These are phyloP conservation scores for Salix dunnii DNA, from an alignment of 345 rosid genomes.

Conservation along the genomic window DNA sequence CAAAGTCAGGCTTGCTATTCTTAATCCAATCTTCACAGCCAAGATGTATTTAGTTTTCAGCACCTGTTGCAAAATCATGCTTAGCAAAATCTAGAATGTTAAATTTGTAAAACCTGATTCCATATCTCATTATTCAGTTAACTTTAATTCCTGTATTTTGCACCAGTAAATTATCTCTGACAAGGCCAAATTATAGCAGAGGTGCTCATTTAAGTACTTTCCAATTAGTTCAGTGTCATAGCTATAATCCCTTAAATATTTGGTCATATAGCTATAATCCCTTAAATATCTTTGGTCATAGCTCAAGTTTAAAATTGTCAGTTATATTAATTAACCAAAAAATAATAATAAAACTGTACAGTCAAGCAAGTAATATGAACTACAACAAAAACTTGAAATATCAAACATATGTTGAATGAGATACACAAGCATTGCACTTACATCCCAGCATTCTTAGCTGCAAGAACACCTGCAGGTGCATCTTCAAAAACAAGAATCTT, in stretches of 20 bases:
- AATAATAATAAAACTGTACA: background rate
- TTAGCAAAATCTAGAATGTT: no score
- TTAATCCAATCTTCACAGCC: no score
- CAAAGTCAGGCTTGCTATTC: no score
- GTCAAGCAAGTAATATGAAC: background rate
- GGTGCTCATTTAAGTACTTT: background rate
- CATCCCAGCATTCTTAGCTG: constrained; percentile 93
- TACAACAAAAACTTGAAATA: background rate
- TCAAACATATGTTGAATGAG: constrained; percentile 1
- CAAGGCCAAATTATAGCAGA: background rate
- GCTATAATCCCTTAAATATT: background rate
- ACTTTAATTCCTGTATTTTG: no score
- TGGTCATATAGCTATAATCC: background rate
- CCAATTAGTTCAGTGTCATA: background rate
- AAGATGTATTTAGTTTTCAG: no score
- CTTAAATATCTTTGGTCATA: background rate
- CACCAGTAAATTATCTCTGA: background rate
- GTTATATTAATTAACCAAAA: background rate
- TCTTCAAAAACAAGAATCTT: constrained; percentile 81
- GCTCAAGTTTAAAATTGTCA: background rate
- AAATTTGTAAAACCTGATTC: no score
- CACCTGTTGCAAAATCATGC: no score
- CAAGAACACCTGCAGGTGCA: constrained; percentile 88
- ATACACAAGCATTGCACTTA: constrained; percentile 40
- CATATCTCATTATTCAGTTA: no score